phyloP scores from a whole-genome alignment of 2,329 filamentous ascomycete species.

The Biscogniauxia marginata region DNA sequence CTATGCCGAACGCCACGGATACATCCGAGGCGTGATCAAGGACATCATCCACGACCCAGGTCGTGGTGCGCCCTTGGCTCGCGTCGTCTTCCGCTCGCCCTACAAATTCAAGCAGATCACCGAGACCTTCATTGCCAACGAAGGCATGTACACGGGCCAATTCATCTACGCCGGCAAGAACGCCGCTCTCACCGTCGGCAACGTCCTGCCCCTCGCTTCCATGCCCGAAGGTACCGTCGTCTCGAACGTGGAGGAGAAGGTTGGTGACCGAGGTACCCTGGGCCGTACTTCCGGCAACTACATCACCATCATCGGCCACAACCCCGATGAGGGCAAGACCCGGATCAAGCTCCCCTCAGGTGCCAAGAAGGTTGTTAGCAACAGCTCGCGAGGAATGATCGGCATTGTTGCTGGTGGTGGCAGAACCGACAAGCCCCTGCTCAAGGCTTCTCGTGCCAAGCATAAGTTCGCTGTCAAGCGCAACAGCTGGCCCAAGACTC shows the following conservation, averaged over 20 bases:
- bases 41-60: constrained; percentile 99
- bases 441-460: constrained; percentile 99
- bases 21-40: constrained; percentile 96
- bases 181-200: constrained; percentile 93
- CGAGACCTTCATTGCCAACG: constrained; percentile 99
- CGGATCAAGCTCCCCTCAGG: constrained; percentile 98
- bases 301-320: constrained; percentile 96
- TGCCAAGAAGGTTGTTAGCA: constrained; percentile 98
- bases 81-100: constrained; percentile 94
- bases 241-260: constrained; percentile 99
- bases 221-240: constrained; percentile 99
- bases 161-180: constrained; percentile 99
- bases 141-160: constrained; percentile 99
- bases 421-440: constrained; percentile 98
- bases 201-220: constrained; percentile 90
- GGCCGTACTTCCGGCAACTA: constrained; percentile 99
- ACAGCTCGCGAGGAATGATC: constrained; percentile 93
- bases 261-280: constrained; percentile 92
- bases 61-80: constrained; percentile 95
- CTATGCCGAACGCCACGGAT: constrained; percentile 95
- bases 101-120: constrained; percentile 97
- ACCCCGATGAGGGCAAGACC: constrained; percentile 99
- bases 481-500: constrained; percentile 99
- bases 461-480: constrained; percentile 99
- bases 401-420: constrained; percentile 99